Conservation (phyloP, 106 monocot genomes). For the Apostasia shenzhenica region DNA sequence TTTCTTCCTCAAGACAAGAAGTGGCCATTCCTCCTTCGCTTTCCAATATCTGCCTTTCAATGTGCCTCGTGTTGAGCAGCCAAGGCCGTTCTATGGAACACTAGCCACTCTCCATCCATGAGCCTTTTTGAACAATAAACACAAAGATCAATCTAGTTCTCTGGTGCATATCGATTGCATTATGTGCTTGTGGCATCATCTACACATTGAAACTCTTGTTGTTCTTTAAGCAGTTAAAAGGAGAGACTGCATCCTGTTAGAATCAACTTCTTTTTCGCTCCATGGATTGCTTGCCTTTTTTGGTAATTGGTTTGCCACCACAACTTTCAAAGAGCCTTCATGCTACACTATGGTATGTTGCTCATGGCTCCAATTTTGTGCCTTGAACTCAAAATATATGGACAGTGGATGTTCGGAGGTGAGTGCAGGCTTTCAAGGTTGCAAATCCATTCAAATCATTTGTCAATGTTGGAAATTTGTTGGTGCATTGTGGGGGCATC, state of each 20-base stretch:
- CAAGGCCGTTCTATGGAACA: too few species aligned
- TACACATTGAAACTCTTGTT: constrained; percentile 37
- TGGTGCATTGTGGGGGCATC: constrained; percentile 53
- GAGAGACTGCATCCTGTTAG: constrained; percentile 47
- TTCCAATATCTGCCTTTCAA: constrained; percentile 40
- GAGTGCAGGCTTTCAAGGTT: constrained; percentile 56
- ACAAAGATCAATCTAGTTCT: constrained; percentile 24
- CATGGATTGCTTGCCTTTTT: constrained; percentile 44
- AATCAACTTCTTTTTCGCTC: too few species aligned
- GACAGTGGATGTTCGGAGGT: constrained; percentile 63
- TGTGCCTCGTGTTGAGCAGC: constrained; percentile 48
- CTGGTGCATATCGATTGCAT: constrained; percentile 35
- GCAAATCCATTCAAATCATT: constrained; percentile 67
- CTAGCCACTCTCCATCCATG: constrained; percentile 21
- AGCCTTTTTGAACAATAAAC: constrained; percentile 27
- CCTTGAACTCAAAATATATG: constrained; percentile 68
- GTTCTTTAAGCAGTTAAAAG: constrained; percentile 48
- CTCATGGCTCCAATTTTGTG: constrained; percentile 51
- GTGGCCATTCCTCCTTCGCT: constrained; percentile 59
- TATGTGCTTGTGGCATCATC: constrained; percentile 14
- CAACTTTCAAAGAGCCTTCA: constrained; percentile 14
- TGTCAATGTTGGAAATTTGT: too few species aligned
- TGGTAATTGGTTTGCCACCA: constrained; percentile 31
- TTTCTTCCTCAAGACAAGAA: constrained; percentile 51
- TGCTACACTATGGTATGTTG: constrained; percentile 34